Evolutionary conservation across 495 filamentous ascomycete genomes (phyloP).

Genomic region (Letharia columbiana): DNA sequence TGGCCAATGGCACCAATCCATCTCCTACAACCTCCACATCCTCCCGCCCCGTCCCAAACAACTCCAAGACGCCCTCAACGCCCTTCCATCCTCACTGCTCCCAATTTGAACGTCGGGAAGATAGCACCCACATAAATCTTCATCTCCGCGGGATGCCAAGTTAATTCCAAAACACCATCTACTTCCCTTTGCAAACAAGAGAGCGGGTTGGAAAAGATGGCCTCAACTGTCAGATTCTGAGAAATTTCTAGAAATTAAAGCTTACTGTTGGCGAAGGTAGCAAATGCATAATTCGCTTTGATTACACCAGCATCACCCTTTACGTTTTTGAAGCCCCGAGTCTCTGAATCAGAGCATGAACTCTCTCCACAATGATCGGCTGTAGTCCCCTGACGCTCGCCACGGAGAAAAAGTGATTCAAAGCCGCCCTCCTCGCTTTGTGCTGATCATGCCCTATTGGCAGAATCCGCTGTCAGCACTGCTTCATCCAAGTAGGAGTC

Average conservation of each 20-base stretch:
- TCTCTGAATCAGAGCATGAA: constrained; percentile 1
- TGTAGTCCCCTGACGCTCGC: constrained; percentile 12
- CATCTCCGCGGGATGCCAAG: constrained; percentile 9
- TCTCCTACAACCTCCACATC: constrained; percentile 8
- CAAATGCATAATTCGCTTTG: constrained; percentile 8
- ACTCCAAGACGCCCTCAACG: constrained; percentile 1
- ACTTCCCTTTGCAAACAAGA: constrained; percentile 11
- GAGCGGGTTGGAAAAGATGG: neutral
- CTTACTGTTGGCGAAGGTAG: constrained; percentile 2
- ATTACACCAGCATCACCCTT: constrained; percentile 2
- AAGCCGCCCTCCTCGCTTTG: constrained; percentile 26
- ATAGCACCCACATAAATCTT: constrained; percentile 2
- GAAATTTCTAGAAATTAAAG: neutral
- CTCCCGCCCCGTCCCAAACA: neutral
- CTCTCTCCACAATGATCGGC: constrained; percentile 14
- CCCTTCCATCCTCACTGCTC: neutral
- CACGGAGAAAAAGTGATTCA: constrained; percentile 34
- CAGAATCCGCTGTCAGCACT: too few species aligned
- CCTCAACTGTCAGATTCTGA: neutral
- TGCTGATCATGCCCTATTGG: constrained; percentile 26
- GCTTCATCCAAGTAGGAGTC: too few species aligned
- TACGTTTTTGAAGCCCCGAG: neutral
- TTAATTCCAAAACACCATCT: constrained; percentile 10
- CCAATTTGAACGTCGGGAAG: neutral
- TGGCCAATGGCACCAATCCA: constrained; percentile 1